Evolutionary conservation across 2,329 filamentous ascomycete species (phyloP).

Genomic region (Clarireedia sp.): DNA sequence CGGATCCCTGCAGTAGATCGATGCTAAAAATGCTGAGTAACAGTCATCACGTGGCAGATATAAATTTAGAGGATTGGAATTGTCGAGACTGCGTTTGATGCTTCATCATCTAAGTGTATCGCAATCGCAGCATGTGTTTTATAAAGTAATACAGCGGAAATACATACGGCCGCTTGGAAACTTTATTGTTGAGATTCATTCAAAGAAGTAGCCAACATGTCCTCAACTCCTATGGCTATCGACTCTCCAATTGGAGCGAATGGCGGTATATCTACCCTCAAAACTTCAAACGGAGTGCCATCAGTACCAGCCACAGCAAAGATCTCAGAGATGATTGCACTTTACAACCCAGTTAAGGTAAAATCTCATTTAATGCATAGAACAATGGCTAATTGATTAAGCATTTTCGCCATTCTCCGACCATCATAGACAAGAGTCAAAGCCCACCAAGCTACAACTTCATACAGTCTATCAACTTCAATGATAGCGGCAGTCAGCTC

Average conservation of each 20-base stretch:
- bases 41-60: not conserved
- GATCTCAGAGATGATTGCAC: constrained; percentile 68
- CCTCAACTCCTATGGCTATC: constrained; percentile 28
- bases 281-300: constrained; percentile 15
- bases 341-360: constrained; percentile 75
- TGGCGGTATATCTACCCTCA: constrained; percentile 12
- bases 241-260: constrained; percentile 27
- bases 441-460: constrained; percentile 38
- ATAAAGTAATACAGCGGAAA: not conserved
- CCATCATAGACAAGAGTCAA: constrained; percentile 35
- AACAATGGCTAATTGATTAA: constrained; percentile 25
- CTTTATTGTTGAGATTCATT: not conserved
- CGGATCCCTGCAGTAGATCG: constrained; percentile 1
- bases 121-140: not conserved
- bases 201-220: constrained; percentile 15
- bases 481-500: constrained; percentile 86
- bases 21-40: not conserved
- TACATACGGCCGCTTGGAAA: not conserved
- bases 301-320: constrained; percentile 41
- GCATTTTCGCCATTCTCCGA: constrained; percentile 52
- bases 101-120: not conserved
- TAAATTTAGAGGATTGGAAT: not conserved
- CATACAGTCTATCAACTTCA: constrained; percentile 89
- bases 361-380: constrained; percentile 14
- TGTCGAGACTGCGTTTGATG: not conserved